phyloP scores from a whole-genome alignment of 2,329 filamentous ascomycete species.

The Alternaria ethzedia region DNA sequence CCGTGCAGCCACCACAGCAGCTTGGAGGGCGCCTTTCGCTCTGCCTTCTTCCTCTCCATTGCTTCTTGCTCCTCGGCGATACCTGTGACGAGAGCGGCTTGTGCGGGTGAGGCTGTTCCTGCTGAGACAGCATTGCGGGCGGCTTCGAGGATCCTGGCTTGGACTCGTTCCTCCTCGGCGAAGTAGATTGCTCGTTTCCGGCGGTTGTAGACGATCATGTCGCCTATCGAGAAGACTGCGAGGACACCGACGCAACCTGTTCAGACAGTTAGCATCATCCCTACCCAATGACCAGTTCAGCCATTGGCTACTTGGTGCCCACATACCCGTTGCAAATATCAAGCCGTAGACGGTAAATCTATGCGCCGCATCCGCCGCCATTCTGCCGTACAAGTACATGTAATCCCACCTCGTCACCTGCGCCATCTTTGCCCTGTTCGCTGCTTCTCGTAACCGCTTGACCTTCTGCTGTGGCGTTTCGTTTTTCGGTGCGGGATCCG shows the following conservation, averaged over 20 bases:
- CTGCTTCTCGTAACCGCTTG: constrained; percentile 57
- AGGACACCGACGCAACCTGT: constrained; percentile 65
- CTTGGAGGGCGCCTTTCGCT: constrained; percentile 38
- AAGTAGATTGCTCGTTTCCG: constrained; percentile 68
- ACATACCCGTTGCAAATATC: constrained; percentile 66
- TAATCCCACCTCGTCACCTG: constrained; percentile 62
- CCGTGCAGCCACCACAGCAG: constrained; percentile 46
- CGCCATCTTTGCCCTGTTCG: constrained; percentile 54
- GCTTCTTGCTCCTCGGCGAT: constrained; percentile 69
- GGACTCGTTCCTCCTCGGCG: constrained; percentile 57
- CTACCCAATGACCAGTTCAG: neutral
- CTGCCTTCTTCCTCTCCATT: constrained; percentile 42
- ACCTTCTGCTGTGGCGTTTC: constrained; percentile 63
- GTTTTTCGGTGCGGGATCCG: constrained; percentile 51
- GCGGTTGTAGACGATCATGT: constrained; percentile 72
- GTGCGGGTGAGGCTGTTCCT: constrained; percentile 57
- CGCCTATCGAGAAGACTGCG: constrained; percentile 68
- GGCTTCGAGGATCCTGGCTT: constrained; percentile 50
- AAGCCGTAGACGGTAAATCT: constrained; percentile 65
- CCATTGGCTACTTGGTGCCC: constrained; percentile 14
- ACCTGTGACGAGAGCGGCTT: constrained; percentile 59
- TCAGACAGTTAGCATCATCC: constrained; percentile 12
- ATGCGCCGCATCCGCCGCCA: constrained; percentile 65
- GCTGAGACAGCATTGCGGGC: constrained; percentile 52
- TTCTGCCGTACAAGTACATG: constrained; percentile 45